These are phyloP conservation scores for Geosmithia putterillii DNA, from an alignment of 2,329 filamentous ascomycete species.

Conservation along the genomic window DNA sequence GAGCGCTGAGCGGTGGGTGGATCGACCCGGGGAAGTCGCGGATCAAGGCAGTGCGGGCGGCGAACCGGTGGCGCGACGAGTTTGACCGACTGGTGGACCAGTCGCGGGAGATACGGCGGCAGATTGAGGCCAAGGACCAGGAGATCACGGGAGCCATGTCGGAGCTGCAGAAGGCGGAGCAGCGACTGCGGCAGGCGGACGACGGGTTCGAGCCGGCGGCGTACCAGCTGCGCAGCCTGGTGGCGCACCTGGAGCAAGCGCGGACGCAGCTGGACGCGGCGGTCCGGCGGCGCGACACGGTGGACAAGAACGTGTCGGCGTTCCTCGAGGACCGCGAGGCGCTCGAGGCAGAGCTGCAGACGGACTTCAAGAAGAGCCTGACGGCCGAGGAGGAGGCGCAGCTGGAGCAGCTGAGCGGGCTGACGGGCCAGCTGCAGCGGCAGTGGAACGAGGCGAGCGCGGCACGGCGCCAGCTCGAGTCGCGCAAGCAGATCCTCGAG, in stretches of 20 bases:
- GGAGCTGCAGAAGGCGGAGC: slow-evolving; percentile 71
- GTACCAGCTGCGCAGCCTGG: slow-evolving; percentile 64
- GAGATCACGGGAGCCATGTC: slow-evolving; percentile 80
- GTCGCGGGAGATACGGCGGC: slow-evolving; percentile 50
- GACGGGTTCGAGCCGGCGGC: slow-evolving; percentile 71
- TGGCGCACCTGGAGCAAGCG: slow-evolving; percentile 61
- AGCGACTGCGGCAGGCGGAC: slow-evolving; percentile 65
- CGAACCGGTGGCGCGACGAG: slow-evolving; percentile 63
- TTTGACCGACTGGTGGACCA: slow-evolving; percentile 56
- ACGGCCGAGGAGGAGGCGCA: slow-evolving; percentile 71
- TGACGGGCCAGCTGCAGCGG: slow-evolving; percentile 62
- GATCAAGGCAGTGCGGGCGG: slow-evolving; percentile 68
- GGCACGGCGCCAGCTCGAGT: slow-evolving; percentile 65
- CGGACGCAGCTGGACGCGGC: slow-evolving; percentile 64
- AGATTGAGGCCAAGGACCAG: slow-evolving; percentile 73
- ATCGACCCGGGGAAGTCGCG: slow-evolving; percentile 79
- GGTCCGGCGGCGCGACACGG: slow-evolving; percentile 47
- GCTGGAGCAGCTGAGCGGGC: slow-evolving; percentile 57
- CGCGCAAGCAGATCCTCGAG: slow-evolving; percentile 71
- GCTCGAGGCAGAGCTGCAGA: slow-evolving; percentile 68
- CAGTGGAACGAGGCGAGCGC: slow-evolving; percentile 66
- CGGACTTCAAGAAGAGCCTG: slow-evolving; percentile 87
- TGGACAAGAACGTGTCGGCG: slow-evolving; percentile 63
- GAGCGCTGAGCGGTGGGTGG: slow-evolving; percentile 89
- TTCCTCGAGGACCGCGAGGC: slow-evolving; percentile 64